These are phyloP conservation scores for Penicillium paxilli DNA, from an alignment of 495 filamentous ascomycete species.

Conservation along the genomic window DNA sequence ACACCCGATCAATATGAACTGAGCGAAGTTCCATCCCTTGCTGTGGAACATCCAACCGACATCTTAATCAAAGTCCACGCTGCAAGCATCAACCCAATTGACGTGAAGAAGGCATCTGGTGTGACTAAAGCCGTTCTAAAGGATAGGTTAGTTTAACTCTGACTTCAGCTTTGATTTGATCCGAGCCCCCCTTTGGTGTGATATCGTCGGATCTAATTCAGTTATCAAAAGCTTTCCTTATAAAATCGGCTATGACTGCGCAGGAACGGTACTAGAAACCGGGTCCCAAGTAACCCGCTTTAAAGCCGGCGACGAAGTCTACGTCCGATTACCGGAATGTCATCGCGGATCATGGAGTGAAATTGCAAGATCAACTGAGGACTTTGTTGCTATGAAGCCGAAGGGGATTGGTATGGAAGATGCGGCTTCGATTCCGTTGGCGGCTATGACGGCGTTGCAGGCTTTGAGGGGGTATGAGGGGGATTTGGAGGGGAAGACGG, in stretches of 20 bases:
- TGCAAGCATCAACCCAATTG: conserved; percentile 47
- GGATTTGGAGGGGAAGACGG: conserved; percentile 51
- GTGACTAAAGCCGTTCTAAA: conserved; percentile 28
- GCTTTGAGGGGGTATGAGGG: conserved; percentile 36
- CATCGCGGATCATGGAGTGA: conserved; percentile 36
- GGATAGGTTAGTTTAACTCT: conserved; percentile 16
- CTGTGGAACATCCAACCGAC: conserved; percentile 37
- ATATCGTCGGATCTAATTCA: not conserved
- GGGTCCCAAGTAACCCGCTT: conserved; percentile 43
- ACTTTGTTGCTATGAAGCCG: conserved; percentile 42
- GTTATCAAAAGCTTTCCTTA: conserved; percentile 34
- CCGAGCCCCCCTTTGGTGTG: no score
- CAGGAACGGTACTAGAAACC: conserved; percentile 46
- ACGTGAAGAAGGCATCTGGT: conserved; percentile 47
- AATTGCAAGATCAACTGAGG: conserved; percentile 36
- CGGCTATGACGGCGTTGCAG: conserved; percentile 43
- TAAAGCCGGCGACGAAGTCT: conserved; percentile 53
- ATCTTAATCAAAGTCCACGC: conserved; percentile 54
- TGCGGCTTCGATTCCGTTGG: conserved; percentile 42
- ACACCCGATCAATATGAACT: conserved; percentile 44
- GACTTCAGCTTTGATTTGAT: not conserved
- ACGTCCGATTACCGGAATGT: conserved; percentile 32
- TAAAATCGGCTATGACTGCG: conserved; percentile 43
- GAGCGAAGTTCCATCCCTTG: conserved; percentile 40
- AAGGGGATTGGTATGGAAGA: conserved; percentile 35